A percentile compares a stretch with the other conserved stretches of the same genome.
These are phyloP conservation scores for Beauveria medogensis DNA, from an alignment of 2,329 filamentous ascomycete genomes.

Conservation along the genomic window DNA sequence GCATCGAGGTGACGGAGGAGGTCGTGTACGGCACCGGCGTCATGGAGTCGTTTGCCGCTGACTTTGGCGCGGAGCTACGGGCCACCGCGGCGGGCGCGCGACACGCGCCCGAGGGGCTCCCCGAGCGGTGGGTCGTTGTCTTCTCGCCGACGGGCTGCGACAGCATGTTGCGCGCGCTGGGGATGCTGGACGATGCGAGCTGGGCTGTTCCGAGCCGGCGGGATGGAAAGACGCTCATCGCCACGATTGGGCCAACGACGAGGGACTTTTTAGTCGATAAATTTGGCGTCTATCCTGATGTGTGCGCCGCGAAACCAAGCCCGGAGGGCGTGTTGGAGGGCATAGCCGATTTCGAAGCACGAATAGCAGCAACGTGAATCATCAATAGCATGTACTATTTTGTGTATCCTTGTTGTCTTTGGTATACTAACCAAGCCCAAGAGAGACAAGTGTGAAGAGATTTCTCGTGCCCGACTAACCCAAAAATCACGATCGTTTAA, in stretches of 20 bases:
- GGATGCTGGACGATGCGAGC: slow-evolving; percentile 40
- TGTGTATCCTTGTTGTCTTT: neutral
- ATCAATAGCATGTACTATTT: neutral
- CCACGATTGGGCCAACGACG: slow-evolving; percentile 91
- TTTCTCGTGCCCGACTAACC: neutral
- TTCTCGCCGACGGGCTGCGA: slow-evolving; percentile 61
- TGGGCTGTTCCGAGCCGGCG: slow-evolving; percentile 24
- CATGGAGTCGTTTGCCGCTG: slow-evolving; percentile 65
- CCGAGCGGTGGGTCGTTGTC: slow-evolving; percentile 64
- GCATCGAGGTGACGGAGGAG: slow-evolving; percentile 66
- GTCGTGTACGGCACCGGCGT: slow-evolving; percentile 83
- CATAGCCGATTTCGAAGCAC: slow-evolving; percentile 39
- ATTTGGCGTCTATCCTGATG: slow-evolving; percentile 63
- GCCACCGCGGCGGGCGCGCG: neutral
- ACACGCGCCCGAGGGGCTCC: slow-evolving; percentile 24
- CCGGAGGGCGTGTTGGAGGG: slow-evolving; percentile 68
- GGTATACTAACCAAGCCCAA: neutral
- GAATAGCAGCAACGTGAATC: neutral
- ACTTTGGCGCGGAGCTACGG: slow-evolving; percentile 50
- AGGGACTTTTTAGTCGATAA: slow-evolving; percentile 59
- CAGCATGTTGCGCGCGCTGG: slow-evolving; percentile 47
- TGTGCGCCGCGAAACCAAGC: slow-evolving; percentile 75
- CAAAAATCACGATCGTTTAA: neutral
- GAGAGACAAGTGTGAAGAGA: slow-evolving; percentile 1
- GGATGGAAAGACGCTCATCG: slow-evolving; percentile 52